Conservation (phyloP, 495 filamentous ascomycete species). For the Penicillium arizonense region DNA sequence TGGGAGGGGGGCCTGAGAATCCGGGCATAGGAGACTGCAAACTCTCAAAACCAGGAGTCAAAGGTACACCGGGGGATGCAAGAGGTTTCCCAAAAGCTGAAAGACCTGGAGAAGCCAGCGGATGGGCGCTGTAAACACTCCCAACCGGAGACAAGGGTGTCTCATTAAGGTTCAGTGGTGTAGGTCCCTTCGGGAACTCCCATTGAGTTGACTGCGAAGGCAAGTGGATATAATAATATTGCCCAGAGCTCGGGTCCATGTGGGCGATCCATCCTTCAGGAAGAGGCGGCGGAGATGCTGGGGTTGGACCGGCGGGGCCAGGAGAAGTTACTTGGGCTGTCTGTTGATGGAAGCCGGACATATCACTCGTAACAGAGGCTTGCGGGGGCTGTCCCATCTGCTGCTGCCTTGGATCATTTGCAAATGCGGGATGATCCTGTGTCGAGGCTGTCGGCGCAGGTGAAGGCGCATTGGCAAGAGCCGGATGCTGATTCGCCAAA, state of each 20-base stretch:
- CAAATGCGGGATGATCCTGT: conserved; percentile 80
- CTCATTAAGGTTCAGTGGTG: conserved; percentile 74
- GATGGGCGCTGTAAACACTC: conserved; percentile 73
- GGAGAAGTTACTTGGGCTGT: conserved; percentile 34
- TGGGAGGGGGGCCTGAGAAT: conserved; percentile 82
- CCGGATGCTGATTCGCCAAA: conserved; percentile 28
- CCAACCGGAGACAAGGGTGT: conserved; percentile 75
- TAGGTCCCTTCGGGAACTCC: conserved; percentile 95
- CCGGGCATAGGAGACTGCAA: conserved; percentile 72
- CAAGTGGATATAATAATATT: conserved; percentile 98
- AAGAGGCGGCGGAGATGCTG: conserved; percentile 82
- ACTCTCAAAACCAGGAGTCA: conserved; percentile 72
- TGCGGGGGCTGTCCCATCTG: conserved; percentile 39
- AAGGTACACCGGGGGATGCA: conserved; percentile 71
- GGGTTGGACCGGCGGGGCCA: conserved; percentile 59
- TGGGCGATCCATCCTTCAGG: conserved; percentile 99
- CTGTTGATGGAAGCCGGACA: conserved; percentile 33
- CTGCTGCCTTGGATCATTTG: conserved; percentile 64
- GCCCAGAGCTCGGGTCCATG: conserved; percentile 88
- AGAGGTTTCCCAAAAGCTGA: conserved; percentile 71
- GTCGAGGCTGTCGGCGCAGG: conserved; percentile 41
- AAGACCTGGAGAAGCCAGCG: conserved; percentile 69
- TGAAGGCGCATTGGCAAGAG: conserved; percentile 18
- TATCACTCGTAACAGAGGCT: conserved; percentile 36
- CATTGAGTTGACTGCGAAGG: conserved; percentile 96